These are phyloP conservation scores for Zygosaccharomyces pseudobailii DNA, from an alignment of 1,139 yeast genomes.

Conservation along the genomic window DNA sequence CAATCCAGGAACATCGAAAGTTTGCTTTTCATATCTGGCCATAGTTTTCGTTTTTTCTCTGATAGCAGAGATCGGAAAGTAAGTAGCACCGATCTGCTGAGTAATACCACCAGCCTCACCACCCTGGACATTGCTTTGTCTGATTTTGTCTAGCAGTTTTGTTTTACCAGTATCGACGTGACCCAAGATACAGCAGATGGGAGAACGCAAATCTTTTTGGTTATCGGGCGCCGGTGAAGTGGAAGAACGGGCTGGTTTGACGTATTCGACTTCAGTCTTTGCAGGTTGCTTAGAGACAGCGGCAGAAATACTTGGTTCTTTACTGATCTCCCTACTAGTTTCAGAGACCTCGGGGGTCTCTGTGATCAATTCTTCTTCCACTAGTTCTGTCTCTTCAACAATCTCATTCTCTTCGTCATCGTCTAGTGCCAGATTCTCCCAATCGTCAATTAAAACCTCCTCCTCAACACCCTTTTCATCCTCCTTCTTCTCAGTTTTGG, in stretches of 20 bases:
- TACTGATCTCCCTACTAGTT: conserved; percentile 20
- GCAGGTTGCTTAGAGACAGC: conserved; percentile 21
- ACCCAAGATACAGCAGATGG: conserved; percentile 97
- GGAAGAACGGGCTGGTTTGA: conserved; percentile 12
- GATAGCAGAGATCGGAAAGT: conserved; percentile 95
- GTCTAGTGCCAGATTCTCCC: conserved; percentile 9
- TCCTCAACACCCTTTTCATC: conserved; percentile 40
- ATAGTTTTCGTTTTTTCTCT: conserved; percentile 86
- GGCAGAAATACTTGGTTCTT: conserved; percentile 11
- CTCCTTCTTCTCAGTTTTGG: conserved; percentile 24
- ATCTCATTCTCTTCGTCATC: conserved; percentile 15
- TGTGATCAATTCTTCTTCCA: neutral
- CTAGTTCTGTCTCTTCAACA: conserved; percentile 6
- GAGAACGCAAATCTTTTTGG: conserved; percentile 74
- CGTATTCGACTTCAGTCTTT: conserved; percentile 29
- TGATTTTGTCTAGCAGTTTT: conserved; percentile 87
- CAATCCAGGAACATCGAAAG: conserved; percentile 94
- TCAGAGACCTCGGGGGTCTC: conserved; percentile 19
- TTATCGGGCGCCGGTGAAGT: conserved; percentile 18
- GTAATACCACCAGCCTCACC: conserved; percentile 99
- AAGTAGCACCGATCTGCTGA: conserved; percentile 99
- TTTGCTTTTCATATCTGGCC: conserved; percentile 78
- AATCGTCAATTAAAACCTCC: conserved; percentile 27
- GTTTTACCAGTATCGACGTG: conserved; percentile 99
- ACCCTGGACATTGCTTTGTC: conserved; percentile 99